Evolutionary conservation across 2,329 filamentous ascomycete genomes (phyloP), one percentile per base, ranked within the genome.

Genomic region (Monosporascus ibericus): DNA sequence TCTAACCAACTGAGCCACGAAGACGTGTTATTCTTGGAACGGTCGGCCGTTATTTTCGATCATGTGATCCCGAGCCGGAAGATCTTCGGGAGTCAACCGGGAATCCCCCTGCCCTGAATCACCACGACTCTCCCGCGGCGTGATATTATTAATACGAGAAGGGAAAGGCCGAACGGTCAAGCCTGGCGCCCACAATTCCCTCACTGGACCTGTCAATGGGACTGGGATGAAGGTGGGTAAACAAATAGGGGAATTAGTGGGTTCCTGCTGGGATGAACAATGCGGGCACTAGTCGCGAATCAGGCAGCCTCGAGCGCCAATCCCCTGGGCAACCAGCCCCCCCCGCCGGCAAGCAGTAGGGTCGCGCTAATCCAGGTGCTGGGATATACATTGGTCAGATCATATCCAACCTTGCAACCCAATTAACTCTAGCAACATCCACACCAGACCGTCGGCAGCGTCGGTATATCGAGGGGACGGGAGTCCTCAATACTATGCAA

Each of bases 1-100:
- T 71, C 67, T 71, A 68, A 66, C 68, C 69, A 70, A 71, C 69
- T 70, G 66, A 71, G 69, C 68, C 68, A 72, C 65, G 62, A 69
- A 71, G 65, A 69, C 68, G 4, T 30, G 27, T 5, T 3, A 27
- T 14, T 30, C 4, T 3, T 30, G 5, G 30, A 11, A 34, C 11
- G 11, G 11, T 34, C 11, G 30, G 1, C 1, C 11, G 1, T 34
- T 34, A 34, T 34, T 14, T 3, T 14, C 2, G 11, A 34, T 5
- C 9, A 14, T 34, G 30, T 34, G 30, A 6, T 5, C 30, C 9
- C 3, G 11, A 14, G 3, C 11, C 30, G 30, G 30, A 34, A 14
- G 30, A 34, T 34, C 9, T 11, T 34, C 30, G 30, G 30, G n/a
- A n/a, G n/a, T n/a, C n/a, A n/a, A n/a, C n/a, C n/a, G n/a, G n/a